Evolutionary conservation across 495 filamentous ascomycete species (phyloP), one percentile per base, ranked within the genome.

Genomic region (Penicillium waksmanii): DNA sequence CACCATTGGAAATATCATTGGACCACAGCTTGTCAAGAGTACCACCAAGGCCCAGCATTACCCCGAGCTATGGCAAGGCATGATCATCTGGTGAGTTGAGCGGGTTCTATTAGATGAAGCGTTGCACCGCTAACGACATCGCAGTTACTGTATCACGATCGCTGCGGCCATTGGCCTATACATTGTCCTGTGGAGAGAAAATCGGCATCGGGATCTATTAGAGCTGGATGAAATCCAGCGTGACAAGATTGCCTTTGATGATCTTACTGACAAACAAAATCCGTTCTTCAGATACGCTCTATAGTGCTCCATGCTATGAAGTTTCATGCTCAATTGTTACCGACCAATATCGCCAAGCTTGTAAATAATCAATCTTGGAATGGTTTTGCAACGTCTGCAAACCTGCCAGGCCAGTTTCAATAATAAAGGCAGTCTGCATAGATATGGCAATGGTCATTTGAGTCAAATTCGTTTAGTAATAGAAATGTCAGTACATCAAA

Each of bases 251-350:
- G 89, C 87, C 0, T 92, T 91, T 42, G 75, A 82, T 57, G 89
- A 92, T 71, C 74, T 93, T 60, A 93, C 90, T 3, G 90, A 93
- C 65, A 85, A 82, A 70, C 78, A 93, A 71, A 93, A 93, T 63
- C 81, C 83, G 2, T 88, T 87, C 62, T 94, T 93, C 64, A 74
- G 82, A 69, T 93, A 92, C 62, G 85, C 87, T 5, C 72, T 89
- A n/a, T 89, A 71, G 42, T 12, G 36, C 36, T 13, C 6, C 3
- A 31, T 31, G 0, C 27, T 4, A 8, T 0, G 27, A 31, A 31
- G 6, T 8, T 2, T 31, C 27, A 8, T 7, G 27, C 27, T 31
- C 8, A 4, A 31, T 31, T 31, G 27, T 7, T 8, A 31, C 8
- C 6, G 27, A 8, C 8, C 27, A 31, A 31, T 31, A 1, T 5